Percentiles rank a stretch among this genome's conserved stretches.
phyloP scores from a whole-genome alignment of 202 grass and related monocot genomes.

The Schoenoplectus tabernaemontani region DNA sequence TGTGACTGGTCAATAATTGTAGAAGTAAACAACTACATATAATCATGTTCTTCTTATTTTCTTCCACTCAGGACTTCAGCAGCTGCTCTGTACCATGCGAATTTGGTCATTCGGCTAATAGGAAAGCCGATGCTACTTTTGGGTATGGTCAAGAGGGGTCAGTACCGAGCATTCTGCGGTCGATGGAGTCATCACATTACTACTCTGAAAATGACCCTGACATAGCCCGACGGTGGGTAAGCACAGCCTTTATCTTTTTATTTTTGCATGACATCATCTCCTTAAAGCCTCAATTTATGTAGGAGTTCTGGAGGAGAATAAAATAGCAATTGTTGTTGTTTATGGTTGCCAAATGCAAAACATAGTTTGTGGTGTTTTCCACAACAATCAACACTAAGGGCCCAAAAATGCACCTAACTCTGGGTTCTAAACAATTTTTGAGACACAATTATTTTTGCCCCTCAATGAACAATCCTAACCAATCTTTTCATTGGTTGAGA shows the following conservation, averaged over 20 bases:
- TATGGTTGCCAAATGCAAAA: no score
- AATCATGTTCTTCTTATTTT: not conserved
- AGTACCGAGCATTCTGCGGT: slow-evolving; percentile 58
- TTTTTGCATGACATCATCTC: not conserved
- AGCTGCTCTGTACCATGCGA: slow-evolving; percentile 69
- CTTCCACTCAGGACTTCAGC: slow-evolving; percentile 62
- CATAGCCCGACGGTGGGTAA: slow-evolving; percentile 87
- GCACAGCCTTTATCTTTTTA: slow-evolving; percentile 38
- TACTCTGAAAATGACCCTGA: slow-evolving; percentile 80
- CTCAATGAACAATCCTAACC: not conserved
- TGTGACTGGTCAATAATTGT: not conserved
- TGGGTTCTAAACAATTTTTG: not conserved
- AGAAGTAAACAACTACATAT: no score
- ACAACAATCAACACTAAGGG: no score
- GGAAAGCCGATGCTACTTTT: slow-evolving; percentile 84
- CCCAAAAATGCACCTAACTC: no score
- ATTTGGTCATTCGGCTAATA: slow-evolving; percentile 53
- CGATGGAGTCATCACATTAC: slow-evolving; percentile 97
- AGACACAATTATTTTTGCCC: not conserved
- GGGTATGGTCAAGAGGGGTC: slow-evolving; percentile 48
- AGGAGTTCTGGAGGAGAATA: not conserved
- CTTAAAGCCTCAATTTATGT: not conserved
- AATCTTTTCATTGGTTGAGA: not conserved
- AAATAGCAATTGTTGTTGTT: no score
- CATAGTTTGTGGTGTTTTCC: no score